phyloP scores from a whole-genome alignment of 2,329 filamentous ascomycete genomes.

The Epichloe hybrida region DNA sequence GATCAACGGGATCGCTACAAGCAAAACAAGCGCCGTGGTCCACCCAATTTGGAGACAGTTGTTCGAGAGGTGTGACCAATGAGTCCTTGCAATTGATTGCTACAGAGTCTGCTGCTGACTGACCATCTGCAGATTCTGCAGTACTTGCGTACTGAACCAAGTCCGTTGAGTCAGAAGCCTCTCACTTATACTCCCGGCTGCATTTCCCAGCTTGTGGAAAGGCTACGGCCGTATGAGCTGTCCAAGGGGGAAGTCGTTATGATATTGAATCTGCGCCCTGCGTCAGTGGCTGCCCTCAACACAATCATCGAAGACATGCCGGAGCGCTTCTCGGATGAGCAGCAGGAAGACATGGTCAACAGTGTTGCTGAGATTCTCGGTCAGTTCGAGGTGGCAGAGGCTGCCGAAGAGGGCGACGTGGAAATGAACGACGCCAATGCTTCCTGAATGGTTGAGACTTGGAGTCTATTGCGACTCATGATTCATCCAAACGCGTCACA shows the following conservation, averaged over 20 bases:
- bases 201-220: slow-evolving; percentile 40
- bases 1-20: slow-evolving; percentile 41
- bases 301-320: slow-evolving; percentile 53
- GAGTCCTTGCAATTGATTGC: neutral
- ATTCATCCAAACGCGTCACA: neutral
- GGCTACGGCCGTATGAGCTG: slow-evolving; percentile 42
- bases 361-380: slow-evolving; percentile 46
- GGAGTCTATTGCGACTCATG: neutral
- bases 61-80: slow-evolving; percentile 44
- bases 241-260: slow-evolving; percentile 59
- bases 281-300: slow-evolving; percentile 42
- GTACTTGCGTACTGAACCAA: slow-evolving; percentile 42
- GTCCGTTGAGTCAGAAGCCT: slow-evolving; percentile 42
- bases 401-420: slow-evolving; percentile 20
- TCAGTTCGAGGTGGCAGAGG: slow-evolving; percentile 22
- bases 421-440: slow-evolving; percentile 24
- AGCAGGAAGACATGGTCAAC: slow-evolving; percentile 44
- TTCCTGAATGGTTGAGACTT: slow-evolving; percentile 9
- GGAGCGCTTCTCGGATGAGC: slow-evolving; percentile 42
- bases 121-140: slow-evolving; percentile 36
- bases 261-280: slow-evolving; percentile 52
- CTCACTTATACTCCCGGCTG: slow-evolving; percentile 37
- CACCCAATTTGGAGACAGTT: slow-evolving; percentile 45
- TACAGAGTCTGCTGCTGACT: neutral
- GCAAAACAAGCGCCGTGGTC: slow-evolving; percentile 35